Evolutionary conservation across 805 yeast species (phyloP).

Genomic region (Yamadazyma akitaensis): DNA sequence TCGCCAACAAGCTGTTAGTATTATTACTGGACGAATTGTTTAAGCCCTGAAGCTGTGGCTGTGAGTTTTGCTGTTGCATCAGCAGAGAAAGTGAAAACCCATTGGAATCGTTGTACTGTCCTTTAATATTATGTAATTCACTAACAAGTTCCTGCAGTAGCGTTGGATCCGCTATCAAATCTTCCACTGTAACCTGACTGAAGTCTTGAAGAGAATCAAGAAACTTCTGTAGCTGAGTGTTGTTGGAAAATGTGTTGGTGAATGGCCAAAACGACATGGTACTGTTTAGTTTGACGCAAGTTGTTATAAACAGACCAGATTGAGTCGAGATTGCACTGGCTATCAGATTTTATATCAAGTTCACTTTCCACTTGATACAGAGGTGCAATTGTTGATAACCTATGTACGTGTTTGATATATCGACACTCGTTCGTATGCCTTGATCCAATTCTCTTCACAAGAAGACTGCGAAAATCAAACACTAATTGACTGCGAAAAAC

Average conservation of each 20-base stretch:
- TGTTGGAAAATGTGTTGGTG: conserved; percentile 33
- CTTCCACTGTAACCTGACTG: conserved; percentile 28
- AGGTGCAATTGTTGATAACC: background rate
- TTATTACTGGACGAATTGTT: background rate
- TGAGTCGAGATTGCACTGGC: background rate
- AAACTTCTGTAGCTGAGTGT: conserved; percentile 38
- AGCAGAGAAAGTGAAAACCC: conserved; percentile 29
- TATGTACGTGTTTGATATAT: background rate
- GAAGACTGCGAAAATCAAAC: background rate
- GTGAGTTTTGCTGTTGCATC: conserved; percentile 14
- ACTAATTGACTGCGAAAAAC: background rate
- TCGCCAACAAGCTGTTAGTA: conserved; percentile 1
- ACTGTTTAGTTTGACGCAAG: background rate
- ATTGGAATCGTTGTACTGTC: conserved; percentile 26
- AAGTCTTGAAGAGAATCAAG: conserved; percentile 36
- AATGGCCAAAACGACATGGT: conserved; percentile 48
- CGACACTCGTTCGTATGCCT: background rate
- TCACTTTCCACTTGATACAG: background rate
- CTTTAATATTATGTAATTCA: conserved; percentile 37
- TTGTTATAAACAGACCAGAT: background rate
- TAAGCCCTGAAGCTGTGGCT: conserved; percentile 3
- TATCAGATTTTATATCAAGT: background rate
- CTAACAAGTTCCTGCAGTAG: conserved; percentile 36
- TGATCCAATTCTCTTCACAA: background rate
- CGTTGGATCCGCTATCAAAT: conserved; percentile 28